Evolutionary conservation across 2,329 filamentous ascomycete genomes (phyloP).

Genomic region (Lecanosticta acicola): DNA sequence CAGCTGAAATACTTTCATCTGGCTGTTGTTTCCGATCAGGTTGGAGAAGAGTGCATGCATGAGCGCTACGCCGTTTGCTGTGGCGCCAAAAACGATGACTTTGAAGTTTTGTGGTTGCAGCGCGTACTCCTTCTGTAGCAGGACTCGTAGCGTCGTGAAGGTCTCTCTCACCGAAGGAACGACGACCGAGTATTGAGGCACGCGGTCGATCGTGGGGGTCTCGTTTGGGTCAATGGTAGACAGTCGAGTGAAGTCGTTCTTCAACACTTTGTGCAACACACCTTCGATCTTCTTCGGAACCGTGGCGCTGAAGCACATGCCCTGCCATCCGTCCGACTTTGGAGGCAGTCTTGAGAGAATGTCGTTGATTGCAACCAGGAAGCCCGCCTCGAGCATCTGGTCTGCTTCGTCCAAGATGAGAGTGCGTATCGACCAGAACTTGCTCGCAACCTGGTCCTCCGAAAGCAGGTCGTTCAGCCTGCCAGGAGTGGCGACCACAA

Average conservation of each 20-base stretch:
- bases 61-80: constrained; percentile 43
- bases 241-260: constrained; percentile 38
- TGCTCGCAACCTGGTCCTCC: constrained; percentile 50
- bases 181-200: constrained; percentile 45
- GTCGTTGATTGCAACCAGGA: constrained; percentile 48
- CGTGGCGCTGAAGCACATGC: constrained; percentile 47
- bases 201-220: constrained; percentile 43
- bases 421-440: constrained; percentile 42
- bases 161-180: constrained; percentile 36
- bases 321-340: constrained; percentile 46
- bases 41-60: constrained; percentile 34
- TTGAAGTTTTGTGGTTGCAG: constrained; percentile 39
- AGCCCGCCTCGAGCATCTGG: constrained; percentile 63
- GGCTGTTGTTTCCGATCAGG: constrained; percentile 31
- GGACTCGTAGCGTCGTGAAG: constrained; percentile 41
- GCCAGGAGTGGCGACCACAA: constrained; percentile 83
- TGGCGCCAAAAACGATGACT: constrained; percentile 44
- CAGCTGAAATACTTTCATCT: constrained; percentile 37
- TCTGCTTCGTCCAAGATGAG: constrained; percentile 68
- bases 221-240: constrained; percentile 43
- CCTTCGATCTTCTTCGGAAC: constrained; percentile 41
- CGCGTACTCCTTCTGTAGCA: constrained; percentile 42
- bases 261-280: constrained; percentile 42
- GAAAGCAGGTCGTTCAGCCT: constrained; percentile 78
- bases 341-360: constrained; percentile 48